Percentiles rank a stretch among this genome's conserved stretches.
These are phyloP conservation scores for Blastobotrys proliferans DNA, from an alignment of 1,139 yeast genomes.

Conservation along the genomic window DNA sequence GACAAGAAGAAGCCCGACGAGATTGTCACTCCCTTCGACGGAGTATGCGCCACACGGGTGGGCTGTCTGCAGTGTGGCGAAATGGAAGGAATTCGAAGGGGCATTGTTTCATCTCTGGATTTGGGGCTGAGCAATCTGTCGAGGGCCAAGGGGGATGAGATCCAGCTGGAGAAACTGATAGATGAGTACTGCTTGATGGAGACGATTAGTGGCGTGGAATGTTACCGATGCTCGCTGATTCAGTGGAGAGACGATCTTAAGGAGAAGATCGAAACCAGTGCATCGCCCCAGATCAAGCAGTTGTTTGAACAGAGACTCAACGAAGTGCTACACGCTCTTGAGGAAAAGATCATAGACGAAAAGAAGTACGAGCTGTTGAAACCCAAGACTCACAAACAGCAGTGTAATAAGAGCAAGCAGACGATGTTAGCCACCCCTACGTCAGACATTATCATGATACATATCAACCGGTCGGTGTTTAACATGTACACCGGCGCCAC, in stretches of 20 bases:
- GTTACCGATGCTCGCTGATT: constrained; percentile 78
- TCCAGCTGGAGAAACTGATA: constrained; percentile 54
- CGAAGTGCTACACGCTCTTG: constrained; percentile 55
- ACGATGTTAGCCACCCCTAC: constrained; percentile 68
- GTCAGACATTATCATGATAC: constrained; percentile 77
- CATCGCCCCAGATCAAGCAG: constrained; percentile 19
- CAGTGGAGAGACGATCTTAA: constrained; percentile 46
- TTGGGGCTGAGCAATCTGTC: constrained; percentile 54
- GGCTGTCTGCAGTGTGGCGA: constrained; percentile 91
- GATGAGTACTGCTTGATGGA: constrained; percentile 76
- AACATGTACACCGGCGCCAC: constrained; percentile 82
- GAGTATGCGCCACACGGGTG: constrained; percentile 77
- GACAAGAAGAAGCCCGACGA: constrained; percentile 30
- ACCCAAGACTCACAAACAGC: constrained; percentile 69
- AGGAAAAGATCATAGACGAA: constrained; percentile 69
- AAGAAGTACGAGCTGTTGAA: constrained; percentile 70
- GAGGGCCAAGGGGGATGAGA: constrained; percentile 35
- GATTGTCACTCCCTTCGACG: constrained; percentile 84
- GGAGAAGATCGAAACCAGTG: constrained; percentile 25
- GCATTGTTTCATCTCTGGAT: constrained; percentile 77
- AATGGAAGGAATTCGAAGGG: constrained; percentile 83
- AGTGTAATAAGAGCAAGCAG: constrained; percentile 79
- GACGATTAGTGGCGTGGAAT: constrained; percentile 85
- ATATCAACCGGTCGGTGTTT: constrained; percentile 87
- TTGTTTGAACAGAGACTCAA: constrained; percentile 50